phyloP scores from a whole-genome alignment of 2,329 filamentous ascomycete species.

The Cladosporium sp. region DNA sequence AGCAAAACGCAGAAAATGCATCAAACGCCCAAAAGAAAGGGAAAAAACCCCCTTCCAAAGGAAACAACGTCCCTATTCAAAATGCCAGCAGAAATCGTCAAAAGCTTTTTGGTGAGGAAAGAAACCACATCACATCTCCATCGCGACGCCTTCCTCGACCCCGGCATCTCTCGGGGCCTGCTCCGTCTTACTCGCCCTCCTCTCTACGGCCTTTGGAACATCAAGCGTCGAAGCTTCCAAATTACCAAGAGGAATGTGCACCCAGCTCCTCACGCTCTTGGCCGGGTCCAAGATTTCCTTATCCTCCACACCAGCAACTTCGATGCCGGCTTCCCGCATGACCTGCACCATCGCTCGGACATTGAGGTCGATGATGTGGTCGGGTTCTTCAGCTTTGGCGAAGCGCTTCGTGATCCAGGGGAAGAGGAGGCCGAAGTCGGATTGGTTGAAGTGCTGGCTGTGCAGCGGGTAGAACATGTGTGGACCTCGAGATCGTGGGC shows the following conservation, averaged over 20 bases:
- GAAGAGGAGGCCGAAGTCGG: slow-evolving; percentile 79
- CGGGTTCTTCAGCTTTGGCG: slow-evolving; percentile 59
- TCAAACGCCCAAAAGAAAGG: too few species aligned
- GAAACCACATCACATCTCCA: slow-evolving; percentile 14
- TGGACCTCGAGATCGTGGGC: slow-evolving; percentile 38
- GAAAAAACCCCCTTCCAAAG: too few species aligned
- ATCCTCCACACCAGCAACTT: slow-evolving; percentile 40
- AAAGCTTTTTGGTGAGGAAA: too few species aligned
- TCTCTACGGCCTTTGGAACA: neutral
- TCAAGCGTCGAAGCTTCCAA: neutral
- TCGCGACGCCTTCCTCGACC: neutral
- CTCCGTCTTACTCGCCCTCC: neutral
- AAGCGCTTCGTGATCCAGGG: slow-evolving; percentile 57
- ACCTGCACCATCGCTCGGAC: slow-evolving; percentile 74
- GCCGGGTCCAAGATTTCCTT: slow-evolving; percentile 33
- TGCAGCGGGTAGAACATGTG: slow-evolving; percentile 70
- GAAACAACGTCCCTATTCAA: too few species aligned
- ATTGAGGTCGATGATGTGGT: slow-evolving; percentile 81
- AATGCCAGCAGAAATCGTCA: too few species aligned
- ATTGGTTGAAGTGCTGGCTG: slow-evolving; percentile 78
- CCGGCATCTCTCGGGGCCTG: slow-evolving; percentile 12
- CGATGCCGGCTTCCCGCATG: slow-evolving; percentile 44
- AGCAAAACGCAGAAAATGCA: too few species aligned
- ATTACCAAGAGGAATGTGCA: slow-evolving; percentile 18
- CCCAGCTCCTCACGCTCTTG: slow-evolving; percentile 23